A percentile compares a stretch with the other conserved stretches of the same genome.
Evolutionary conservation across 2,329 filamentous ascomycete species (phyloP).

Genomic region (Knufia fluminis): DNA sequence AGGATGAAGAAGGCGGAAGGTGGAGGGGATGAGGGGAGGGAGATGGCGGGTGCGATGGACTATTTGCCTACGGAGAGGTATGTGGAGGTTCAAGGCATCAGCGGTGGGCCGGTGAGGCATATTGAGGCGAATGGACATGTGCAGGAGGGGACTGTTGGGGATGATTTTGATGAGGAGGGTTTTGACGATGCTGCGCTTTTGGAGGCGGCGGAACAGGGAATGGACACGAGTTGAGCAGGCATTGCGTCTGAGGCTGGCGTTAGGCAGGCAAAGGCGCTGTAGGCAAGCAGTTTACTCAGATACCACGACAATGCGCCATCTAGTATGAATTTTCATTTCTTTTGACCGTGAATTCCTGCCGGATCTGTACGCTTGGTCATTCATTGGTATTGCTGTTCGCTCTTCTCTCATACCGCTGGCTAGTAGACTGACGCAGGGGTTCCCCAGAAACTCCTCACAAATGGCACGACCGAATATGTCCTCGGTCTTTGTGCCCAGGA

Average conservation of each 20-base stretch:
- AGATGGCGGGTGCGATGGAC: constrained; percentile 17
- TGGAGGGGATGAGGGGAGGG: constrained; percentile 24
- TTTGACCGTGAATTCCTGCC: no score
- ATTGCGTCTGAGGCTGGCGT: background rate
- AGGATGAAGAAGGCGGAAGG: constrained; percentile 48
- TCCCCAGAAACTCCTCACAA: no score
- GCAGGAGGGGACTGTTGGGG: constrained; percentile 16
- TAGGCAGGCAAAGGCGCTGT: no score
- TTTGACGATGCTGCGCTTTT: constrained; percentile 1
- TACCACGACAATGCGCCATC: no score
- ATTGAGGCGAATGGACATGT: constrained; percentile 4
- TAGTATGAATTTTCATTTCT: no score
- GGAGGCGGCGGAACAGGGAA: background rate
- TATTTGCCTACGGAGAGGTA: constrained; percentile 22
- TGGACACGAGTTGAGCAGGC: background rate
- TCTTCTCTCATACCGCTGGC: no score
- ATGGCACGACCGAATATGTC: no score
- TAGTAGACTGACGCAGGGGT: no score
- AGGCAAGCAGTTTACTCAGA: no score
- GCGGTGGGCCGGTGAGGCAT: constrained; percentile 1
- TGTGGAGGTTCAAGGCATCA: constrained; percentile 1
- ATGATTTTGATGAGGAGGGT: constrained; percentile 6
- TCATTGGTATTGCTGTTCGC: no score
- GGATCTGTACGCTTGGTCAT: no score
- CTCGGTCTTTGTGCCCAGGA: no score